Evolutionary conservation across 1,284 basidiomycete genomes (phyloP), one percentile per base, ranked within the genome.

Genomic region (Ceratobasidium papillatum): DNA sequence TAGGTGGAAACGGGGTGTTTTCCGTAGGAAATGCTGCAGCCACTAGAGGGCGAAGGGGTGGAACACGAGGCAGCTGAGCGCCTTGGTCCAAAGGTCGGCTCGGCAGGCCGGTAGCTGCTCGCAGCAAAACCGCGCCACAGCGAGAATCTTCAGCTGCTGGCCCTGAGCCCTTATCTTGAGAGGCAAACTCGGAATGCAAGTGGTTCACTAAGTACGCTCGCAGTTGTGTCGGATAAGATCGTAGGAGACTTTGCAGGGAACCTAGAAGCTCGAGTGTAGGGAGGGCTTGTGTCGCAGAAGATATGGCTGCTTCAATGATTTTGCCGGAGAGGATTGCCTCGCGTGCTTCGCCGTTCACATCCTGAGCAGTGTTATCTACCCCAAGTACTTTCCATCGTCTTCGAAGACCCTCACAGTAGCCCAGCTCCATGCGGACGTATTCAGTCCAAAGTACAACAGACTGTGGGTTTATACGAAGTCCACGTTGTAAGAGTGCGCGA

Each of bases 341-440:
- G 61, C 89, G 84, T 36, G 90, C 89, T 45, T 81, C 82, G 75
- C 86, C 85, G 34, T 84, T 84, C 75, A 76, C 75, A 56, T 79
- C 79, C 78, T 82, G 80, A 30, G 82, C 81, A 8, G 80, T 81
- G 1, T 80, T 77, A 79, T 75, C 56, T 79, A 77, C 89, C 2
- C 92, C 94, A 14, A 94, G 85, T 5, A 94, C 86, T 59, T 87
- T 88, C 94, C 94, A 96, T 52, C 95, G 86, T 75, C 94, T 84
- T 51, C 94, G 84, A 66, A 98, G 84, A 11, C 89, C 89, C 83
- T 98, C 95, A 19, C 95, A 86, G 82, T 95, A 98, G 2, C 92
- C 91, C 8, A 97, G 84, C 82, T 98, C 96, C 89, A 98, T 94
- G 79, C 91, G 91, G 77, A 95, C 89, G 81, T 96, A 96, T 81